Evolutionary conservation across 108 stramenopile genomes (phyloP).

Genomic region (Asterionellopsis glacialis): DNA sequence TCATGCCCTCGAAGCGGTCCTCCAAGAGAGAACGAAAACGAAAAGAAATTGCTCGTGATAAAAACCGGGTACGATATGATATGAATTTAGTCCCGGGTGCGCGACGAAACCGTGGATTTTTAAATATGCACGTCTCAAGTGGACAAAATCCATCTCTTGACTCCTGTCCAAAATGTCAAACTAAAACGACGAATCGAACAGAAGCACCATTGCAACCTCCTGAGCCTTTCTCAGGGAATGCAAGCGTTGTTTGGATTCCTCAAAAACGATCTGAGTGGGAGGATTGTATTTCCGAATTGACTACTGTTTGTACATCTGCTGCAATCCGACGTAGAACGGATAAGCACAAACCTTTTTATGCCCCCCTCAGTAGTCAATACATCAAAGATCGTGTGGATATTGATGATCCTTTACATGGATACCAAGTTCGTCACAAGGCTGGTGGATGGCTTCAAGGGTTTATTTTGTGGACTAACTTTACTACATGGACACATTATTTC

Average conservation of each 20-base stretch:
- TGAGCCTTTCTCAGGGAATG: conserved; percentile 16
- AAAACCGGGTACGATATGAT: conserved; percentile 32
- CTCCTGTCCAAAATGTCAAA: neutral
- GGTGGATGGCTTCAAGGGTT: conserved; percentile 75
- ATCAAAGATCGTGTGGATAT: conserved; percentile 70
- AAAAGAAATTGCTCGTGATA: neutral
- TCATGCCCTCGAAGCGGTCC: neutral
- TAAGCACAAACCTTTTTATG: conserved; percentile 10
- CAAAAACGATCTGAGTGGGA: conserved; percentile 53
- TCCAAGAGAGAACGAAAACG: neutral
- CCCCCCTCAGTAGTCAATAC: conserved; percentile 49
- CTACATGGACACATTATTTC: conserved; percentile 66
- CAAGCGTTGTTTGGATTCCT: conserved; percentile 48
- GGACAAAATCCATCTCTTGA: conserved; percentile 7
- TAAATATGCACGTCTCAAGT: neutral
- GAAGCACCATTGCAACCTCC: neutral
- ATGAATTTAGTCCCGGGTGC: conserved; percentile 46
- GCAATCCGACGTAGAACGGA: conserved; percentile 23
- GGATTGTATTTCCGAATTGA: conserved; percentile 53
- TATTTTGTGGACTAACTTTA: conserved; percentile 58
- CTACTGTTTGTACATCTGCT: conserved; percentile 47
- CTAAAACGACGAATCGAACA: neutral
- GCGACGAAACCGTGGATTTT: conserved; percentile 21
- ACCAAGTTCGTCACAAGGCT: conserved; percentile 43
- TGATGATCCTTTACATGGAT: conserved; percentile 72